These are phyloP conservation scores for Chalara sp. DNA, from an alignment of 2,329 filamentous ascomycete species.

Conservation along the genomic window DNA sequence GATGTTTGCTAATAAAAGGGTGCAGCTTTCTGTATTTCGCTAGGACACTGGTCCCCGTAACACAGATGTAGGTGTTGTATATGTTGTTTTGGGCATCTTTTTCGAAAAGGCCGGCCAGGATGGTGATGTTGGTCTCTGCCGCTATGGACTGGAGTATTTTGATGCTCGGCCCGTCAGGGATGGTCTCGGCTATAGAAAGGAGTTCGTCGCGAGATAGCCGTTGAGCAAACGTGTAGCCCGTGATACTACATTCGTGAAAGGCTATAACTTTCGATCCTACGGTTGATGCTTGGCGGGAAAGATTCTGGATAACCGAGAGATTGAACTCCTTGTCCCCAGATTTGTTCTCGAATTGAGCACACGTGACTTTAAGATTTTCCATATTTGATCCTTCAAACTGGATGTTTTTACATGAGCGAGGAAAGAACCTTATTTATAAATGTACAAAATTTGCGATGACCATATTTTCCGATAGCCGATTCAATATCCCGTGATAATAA, in stretches of 20 bases:
- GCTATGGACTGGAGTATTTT: not conserved
- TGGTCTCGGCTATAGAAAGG: not conserved
- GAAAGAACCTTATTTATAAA: no score
- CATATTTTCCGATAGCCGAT: no score
- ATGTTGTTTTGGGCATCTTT: not conserved
- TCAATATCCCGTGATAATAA: no score
- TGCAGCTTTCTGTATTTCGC: conserved; percentile 10
- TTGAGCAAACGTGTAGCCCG: not conserved
- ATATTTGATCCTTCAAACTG: not conserved
- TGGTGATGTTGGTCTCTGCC: not conserved
- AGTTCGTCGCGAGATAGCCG: not conserved
- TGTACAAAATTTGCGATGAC: no score
- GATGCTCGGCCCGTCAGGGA: not conserved
- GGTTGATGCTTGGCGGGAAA: not conserved
- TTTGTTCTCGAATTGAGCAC: not conserved
- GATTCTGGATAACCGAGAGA: not conserved
- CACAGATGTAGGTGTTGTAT: not conserved
- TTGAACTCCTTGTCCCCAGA: not conserved
- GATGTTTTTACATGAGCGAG: no score
- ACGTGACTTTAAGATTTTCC: not conserved
- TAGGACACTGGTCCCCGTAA: not conserved
- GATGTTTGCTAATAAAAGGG: conserved; percentile 9
- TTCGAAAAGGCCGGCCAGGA: not conserved
- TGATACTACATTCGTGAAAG: not conserved
- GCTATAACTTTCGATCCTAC: not conserved